Evolutionary conservation across 805 yeast species (phyloP), one percentile per base, ranked within the genome.

Genomic region (Candida nemodendra): DNA sequence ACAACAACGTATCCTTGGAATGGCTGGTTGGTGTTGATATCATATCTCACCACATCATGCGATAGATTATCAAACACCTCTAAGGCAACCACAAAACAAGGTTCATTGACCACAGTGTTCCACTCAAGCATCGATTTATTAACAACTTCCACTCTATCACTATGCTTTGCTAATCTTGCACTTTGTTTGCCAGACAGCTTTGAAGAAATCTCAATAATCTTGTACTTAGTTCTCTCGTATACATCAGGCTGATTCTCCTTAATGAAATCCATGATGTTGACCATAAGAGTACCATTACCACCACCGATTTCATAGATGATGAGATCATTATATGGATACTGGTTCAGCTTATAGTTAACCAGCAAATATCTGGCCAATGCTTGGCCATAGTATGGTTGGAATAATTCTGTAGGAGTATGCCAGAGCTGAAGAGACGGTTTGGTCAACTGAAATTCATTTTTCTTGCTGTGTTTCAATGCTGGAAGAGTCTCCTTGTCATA

Each of bases 371-470:
- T 66, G 0, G 96, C 96, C 39, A 91, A 64, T 0, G 95, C 88
- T 57, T 84, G 85, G 11, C 95, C 95, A 52, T 88, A 87, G 50
- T 69, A 80, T 0, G 96, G 95, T 45, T 80, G 80, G 62, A 87
- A 87, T 30, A 87, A 65, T 59, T 88, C 95, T 0, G 93, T 83
- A 1, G 95, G 95, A 0, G 95, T 87, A 56, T 87, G 95, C 95
- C 95, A 87, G 32, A 85, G 61, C 59, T 87, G 95, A 12, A 78
- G 47, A 1, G 80, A 71, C 4, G 67, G 66, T 36, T 65, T 61
- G 30, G 50, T 50, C 36, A 42, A 41, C 31, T 51, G 55, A 41
- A 47, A 50, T 16, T 44, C 50, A 17, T 42, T 47, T 39, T 43
- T 44, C 28, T 39, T 34, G 22, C 48, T 33, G 39, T 53, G 55